Conservation (phyloP, 2,329 filamentous ascomycete genomes). For the Diaporthe capsici region DNA sequence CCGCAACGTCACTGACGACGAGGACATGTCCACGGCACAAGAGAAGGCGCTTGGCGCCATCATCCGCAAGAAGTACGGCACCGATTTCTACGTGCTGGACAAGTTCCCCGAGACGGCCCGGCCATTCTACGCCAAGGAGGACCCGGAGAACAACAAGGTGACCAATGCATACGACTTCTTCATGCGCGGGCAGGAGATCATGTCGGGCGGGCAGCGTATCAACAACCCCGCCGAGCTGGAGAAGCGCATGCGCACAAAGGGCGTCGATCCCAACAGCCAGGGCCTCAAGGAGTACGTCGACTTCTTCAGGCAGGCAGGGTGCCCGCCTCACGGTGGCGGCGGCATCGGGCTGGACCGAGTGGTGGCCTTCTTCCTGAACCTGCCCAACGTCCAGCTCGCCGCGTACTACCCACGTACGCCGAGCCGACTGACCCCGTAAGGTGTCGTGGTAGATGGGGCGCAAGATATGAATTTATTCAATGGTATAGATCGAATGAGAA, state of each 20-base stretch:
- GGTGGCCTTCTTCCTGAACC: constrained; percentile 74
- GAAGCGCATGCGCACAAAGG: constrained; percentile 82
- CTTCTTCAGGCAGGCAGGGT: constrained; percentile 83
- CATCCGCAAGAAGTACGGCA: constrained; percentile 89
- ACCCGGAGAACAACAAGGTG: constrained; percentile 74
- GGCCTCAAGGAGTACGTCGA: constrained; percentile 93
- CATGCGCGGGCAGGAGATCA: constrained; percentile 91
- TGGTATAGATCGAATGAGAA: constrained; percentile 14
- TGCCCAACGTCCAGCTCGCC: constrained; percentile 72
- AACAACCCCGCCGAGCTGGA: constrained; percentile 84
- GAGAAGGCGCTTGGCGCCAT: constrained; percentile 91
- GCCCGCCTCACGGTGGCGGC: constrained; percentile 91
- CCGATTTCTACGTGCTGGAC: constrained; percentile 97
- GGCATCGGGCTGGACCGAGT: constrained; percentile 93
- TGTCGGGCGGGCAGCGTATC: constrained; percentile 93
- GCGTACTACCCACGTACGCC: constrained; percentile 72
- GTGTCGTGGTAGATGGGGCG: neutral
- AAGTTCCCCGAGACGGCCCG: constrained; percentile 93
- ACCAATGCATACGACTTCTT: constrained; percentile 86
- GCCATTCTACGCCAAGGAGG: constrained; percentile 93
- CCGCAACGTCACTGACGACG: constrained; percentile 78
- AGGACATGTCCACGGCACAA: constrained; percentile 85
- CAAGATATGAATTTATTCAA: neutral
- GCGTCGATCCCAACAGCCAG: constrained; percentile 80
- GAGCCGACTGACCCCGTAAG: constrained; percentile 69